A percentile compares a stretch with the other conserved stretches of the same genome.
Evolutionary conservation across 495 filamentous ascomycete species (phyloP).

Genomic region (Annulohypoxylon nitens): DNA sequence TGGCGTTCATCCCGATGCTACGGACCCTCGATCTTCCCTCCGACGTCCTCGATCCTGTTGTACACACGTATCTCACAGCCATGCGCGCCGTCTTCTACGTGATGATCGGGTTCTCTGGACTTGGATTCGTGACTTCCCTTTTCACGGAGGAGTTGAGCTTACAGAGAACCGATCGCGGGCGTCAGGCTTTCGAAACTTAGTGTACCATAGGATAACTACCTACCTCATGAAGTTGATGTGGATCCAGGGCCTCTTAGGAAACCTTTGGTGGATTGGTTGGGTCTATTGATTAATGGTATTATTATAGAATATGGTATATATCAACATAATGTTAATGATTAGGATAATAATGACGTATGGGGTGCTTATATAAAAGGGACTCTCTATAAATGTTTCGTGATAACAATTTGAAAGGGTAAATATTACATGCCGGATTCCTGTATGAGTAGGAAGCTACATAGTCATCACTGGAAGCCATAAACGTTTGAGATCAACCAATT

Average conservation of each 20-base stretch:
- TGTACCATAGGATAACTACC: neutral
- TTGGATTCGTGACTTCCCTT: constrained; percentile 40
- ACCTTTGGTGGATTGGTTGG: neutral
- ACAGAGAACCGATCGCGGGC: constrained; percentile 39
- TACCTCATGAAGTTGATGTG: neutral
- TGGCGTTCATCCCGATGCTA: constrained; percentile 42
- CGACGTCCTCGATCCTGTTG: constrained; percentile 27
- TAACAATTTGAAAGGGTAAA: neutral
- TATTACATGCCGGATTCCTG: neutral
- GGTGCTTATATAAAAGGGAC: neutral
- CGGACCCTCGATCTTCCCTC: constrained; percentile 31
- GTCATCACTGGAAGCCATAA: too few species aligned
- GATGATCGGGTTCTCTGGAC: constrained; percentile 37
- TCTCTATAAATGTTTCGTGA: neutral
- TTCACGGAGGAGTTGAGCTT: constrained; percentile 39
- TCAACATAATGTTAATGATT: constrained; percentile 16
- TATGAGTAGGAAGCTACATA: too few species aligned
- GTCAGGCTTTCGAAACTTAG: constrained; percentile 39
- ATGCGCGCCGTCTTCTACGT: constrained; percentile 45
- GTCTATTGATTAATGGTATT: neutral
- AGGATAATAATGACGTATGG: neutral
- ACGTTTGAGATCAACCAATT: too few species aligned
- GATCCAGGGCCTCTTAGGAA: neutral
- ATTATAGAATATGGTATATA: constrained; percentile 5
- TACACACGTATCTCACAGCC: constrained; percentile 30